phyloP scores from a whole-genome alignment of 2,329 filamentous ascomycete species.

The Corynespora cassiicola region DNA sequence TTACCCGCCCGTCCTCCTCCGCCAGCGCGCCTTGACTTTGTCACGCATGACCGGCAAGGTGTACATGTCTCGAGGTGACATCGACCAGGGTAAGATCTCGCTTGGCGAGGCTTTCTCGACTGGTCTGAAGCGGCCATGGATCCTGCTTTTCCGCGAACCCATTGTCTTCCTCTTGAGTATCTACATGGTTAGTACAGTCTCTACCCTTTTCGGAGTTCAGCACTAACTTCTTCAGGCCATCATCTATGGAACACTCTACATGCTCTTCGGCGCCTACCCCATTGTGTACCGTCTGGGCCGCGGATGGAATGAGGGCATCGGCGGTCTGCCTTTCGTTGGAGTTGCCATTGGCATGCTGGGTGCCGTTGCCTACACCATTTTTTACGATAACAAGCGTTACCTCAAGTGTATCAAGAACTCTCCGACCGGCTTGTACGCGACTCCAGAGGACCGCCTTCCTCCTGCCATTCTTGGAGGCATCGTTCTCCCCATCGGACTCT shows the following conservation, averaged over 20 bases:
- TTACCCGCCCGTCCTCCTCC: constrained; percentile 64
- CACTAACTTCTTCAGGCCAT: constrained; percentile 52
- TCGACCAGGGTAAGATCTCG: constrained; percentile 52
- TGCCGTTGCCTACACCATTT: constrained; percentile 60
- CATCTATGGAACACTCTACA: constrained; percentile 58
- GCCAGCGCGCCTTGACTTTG: constrained; percentile 55
- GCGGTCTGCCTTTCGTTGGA: constrained; percentile 65
- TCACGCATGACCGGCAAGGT: constrained; percentile 59
- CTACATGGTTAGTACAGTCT: constrained; percentile 56
- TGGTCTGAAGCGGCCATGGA: constrained; percentile 70
- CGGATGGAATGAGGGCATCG: constrained; percentile 45
- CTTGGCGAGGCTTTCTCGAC: constrained; percentile 60
- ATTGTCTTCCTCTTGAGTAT: constrained; percentile 70
- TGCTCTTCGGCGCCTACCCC: constrained; percentile 57
- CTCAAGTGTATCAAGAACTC: constrained; percentile 50
- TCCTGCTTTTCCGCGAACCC: constrained; percentile 73
- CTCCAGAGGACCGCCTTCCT: constrained; percentile 71
- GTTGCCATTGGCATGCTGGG: constrained; percentile 70
- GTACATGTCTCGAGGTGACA: constrained; percentile 58
- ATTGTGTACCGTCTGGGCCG: constrained; percentile 66
- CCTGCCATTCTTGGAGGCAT: constrained; percentile 68
- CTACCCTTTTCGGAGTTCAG: neutral
- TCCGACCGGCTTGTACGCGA: constrained; percentile 62
- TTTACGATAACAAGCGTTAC: constrained; percentile 45
- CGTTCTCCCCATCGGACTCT: constrained; percentile 60